These are phyloP conservation scores for Leccinum variicolor DNA, from an alignment of 768 basidiomycete genomes.

Conservation along the genomic window DNA sequence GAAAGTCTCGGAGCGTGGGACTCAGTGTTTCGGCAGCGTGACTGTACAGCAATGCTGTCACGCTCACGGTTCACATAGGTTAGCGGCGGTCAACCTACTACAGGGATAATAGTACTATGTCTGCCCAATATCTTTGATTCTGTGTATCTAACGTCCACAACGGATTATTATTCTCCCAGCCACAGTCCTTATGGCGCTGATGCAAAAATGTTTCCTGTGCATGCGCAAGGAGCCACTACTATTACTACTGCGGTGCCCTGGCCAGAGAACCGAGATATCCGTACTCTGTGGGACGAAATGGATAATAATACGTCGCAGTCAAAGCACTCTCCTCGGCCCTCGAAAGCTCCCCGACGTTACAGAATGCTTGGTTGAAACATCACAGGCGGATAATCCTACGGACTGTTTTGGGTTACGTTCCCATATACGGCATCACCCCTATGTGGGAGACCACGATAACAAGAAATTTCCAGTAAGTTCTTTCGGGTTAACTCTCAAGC, in stretches of 20 bases:
- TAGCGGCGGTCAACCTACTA: not conserved
- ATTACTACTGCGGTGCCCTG: constrained; percentile 2
- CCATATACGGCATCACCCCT: constrained; percentile 19
- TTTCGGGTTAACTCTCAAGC: not conserved
- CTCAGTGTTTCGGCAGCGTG: not conserved
- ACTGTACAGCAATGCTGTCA: constrained; percentile 14
- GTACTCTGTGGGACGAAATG: not conserved
- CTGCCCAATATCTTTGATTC: not conserved
- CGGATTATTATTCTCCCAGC: not conserved
- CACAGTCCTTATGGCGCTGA: not conserved
- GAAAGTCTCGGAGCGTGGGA: not conserved
- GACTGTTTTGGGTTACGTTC: constrained; percentile 5
- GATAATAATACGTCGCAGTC: not conserved
- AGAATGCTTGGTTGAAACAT: not conserved
- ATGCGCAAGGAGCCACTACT: not conserved
- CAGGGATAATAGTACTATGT: not conserved
- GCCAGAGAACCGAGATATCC: not conserved
- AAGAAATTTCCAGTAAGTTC: not conserved
- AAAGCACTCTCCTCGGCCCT: not conserved
- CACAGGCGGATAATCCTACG: constrained; percentile 6
- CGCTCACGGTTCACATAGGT: not conserved
- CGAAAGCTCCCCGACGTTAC: too few species aligned
- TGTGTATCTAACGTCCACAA: not conserved
- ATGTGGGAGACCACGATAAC: not conserved
- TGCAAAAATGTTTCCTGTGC: constrained; percentile 1